Percentiles rank a stretch among this genome's conserved stretches.
Evolutionary conservation across 2,329 filamentous ascomycete species (phyloP).

Genomic region (Cladosporium sp.): DNA sequence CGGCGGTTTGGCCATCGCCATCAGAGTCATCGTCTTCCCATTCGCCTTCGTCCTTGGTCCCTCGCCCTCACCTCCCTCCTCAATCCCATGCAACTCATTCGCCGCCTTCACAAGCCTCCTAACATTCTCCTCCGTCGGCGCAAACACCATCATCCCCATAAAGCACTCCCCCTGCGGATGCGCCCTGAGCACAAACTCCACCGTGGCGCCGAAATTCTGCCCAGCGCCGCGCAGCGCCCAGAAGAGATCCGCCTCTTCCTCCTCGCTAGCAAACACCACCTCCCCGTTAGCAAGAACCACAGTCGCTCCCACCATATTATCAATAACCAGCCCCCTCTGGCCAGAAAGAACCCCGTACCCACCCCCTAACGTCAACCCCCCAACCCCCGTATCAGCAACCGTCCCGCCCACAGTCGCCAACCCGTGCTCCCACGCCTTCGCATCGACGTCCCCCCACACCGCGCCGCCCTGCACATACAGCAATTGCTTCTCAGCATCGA

Average conservation of each 20-base stretch:
- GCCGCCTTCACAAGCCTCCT: constrained; percentile 23
- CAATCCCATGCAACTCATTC: constrained; percentile 29
- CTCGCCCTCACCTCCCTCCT: constrained; percentile 18
- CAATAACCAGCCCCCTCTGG: constrained; percentile 55
- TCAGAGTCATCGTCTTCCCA: constrained; percentile 23
- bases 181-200: constrained; percentile 45
- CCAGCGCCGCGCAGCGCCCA: constrained; percentile 51
- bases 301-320: constrained; percentile 46
- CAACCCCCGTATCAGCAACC: constrained; percentile 63
- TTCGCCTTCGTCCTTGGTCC: constrained; percentile 22
- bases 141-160: constrained; percentile 40
- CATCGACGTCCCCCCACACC: constrained; percentile 42
- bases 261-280: constrained; percentile 42
- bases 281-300: constrained; percentile 45
- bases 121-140: constrained; percentile 27
- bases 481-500: constrained; percentile 45
- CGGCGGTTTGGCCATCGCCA: constrained; percentile 29
- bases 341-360: constrained; percentile 50
- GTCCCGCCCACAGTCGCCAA: constrained; percentile 63
- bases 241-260: constrained; percentile 51
- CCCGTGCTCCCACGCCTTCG: constrained; percentile 49
- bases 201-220: constrained; percentile 48
- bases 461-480: constrained; percentile 28
- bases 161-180: constrained; percentile 33
- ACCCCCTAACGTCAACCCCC: constrained; percentile 41